Conservation (phyloP, 2,329 filamentous ascomycete genomes). For the Blastomyces parvus region DNA sequence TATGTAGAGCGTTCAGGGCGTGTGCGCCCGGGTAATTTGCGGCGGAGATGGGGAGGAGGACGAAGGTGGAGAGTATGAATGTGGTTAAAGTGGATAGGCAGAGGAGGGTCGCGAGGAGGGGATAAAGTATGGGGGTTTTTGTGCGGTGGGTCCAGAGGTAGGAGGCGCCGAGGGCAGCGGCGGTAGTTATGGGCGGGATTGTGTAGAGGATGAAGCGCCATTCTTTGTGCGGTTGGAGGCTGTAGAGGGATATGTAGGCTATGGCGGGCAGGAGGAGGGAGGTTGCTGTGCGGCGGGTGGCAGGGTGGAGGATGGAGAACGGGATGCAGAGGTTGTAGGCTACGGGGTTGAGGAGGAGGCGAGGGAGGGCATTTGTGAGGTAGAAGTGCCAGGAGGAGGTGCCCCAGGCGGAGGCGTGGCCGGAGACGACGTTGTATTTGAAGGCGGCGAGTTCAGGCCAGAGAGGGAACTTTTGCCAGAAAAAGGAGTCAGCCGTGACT, state of each 20-base stretch:
- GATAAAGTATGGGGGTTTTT: conserved; percentile 50
- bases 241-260: conserved; percentile 70
- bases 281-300: conserved; percentile 43
- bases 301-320: conserved; percentile 45
- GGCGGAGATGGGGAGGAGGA: conserved; percentile 72
- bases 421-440: conserved; percentile 79
- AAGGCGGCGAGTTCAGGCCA: conserved; percentile 92
- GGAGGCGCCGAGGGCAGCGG: conserved; percentile 63
- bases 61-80: conserved; percentile 51
- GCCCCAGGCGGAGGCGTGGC: conserved; percentile 80
- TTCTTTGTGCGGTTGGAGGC: conserved; percentile 87
- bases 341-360: conserved; percentile 72
- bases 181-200: conserved; percentile 68
- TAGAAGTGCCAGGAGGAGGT: conserved; percentile 80
- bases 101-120: conserved; percentile 47
- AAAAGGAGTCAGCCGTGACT: conserved; percentile 75
- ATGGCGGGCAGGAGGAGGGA: conserved; percentile 56
- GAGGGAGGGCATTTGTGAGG: conserved; percentile 69
- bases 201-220: conserved; percentile 89
- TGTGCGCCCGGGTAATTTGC: conserved; percentile 91
- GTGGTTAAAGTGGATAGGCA: conserved; percentile 51
- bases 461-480: conserved; percentile 69
- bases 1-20: conserved; percentile 49
- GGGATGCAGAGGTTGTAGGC: conserved; percentile 43
- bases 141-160: conserved; percentile 57